phyloP scores from a whole-genome alignment of 2,329 filamentous ascomycete species.

The Cordyceps cateniannulata region DNA sequence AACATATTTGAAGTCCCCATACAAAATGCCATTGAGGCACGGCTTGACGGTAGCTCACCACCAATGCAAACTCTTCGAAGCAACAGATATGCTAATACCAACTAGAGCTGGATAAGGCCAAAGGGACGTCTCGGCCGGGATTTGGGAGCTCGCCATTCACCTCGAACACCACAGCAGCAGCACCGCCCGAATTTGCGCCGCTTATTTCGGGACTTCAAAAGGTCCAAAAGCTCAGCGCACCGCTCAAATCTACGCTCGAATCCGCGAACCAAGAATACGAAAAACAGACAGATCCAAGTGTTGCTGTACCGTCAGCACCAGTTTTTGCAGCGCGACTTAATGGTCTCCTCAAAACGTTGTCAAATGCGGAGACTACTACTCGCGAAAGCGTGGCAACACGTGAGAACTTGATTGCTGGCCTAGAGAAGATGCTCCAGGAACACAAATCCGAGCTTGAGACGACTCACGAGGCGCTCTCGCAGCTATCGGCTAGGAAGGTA shows the following conservation, averaged over 20 bases:
- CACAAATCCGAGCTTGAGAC: constrained; percentile 63
- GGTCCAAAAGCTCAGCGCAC: constrained; percentile 64
- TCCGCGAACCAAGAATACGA: constrained; percentile 76
- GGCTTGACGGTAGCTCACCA: constrained; percentile 63
- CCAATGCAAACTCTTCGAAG: too few relatives aligned
- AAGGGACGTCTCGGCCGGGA: constrained; percentile 44
- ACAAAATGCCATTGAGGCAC: constrained; percentile 71
- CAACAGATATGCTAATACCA: constrained; percentile 15
- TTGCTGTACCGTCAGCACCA: constrained; percentile 68
- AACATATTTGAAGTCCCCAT: constrained; percentile 77
- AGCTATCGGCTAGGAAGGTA: constrained; percentile 59
- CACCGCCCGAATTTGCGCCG: constrained; percentile 57
- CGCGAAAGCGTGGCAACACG: constrained; percentile 85
- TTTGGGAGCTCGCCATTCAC: constrained; percentile 54
- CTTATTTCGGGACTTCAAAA: constrained; percentile 69
- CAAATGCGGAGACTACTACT: constrained; percentile 81
- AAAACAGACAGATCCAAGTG: constrained; percentile 68
- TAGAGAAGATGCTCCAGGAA: constrained; percentile 74
- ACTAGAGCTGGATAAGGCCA: constrained; percentile 56
- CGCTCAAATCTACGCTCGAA: constrained; percentile 59
- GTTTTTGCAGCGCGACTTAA: constrained; percentile 88
- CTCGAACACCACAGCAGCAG: constrained; percentile 39
- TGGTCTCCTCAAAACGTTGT: constrained; percentile 81
- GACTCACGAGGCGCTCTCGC: constrained; percentile 61
- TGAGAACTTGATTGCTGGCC: constrained; percentile 64